Conservation (phyloP, 202 grass and related monocot genomes). For the Sporobolus alterniflorus region DNA sequence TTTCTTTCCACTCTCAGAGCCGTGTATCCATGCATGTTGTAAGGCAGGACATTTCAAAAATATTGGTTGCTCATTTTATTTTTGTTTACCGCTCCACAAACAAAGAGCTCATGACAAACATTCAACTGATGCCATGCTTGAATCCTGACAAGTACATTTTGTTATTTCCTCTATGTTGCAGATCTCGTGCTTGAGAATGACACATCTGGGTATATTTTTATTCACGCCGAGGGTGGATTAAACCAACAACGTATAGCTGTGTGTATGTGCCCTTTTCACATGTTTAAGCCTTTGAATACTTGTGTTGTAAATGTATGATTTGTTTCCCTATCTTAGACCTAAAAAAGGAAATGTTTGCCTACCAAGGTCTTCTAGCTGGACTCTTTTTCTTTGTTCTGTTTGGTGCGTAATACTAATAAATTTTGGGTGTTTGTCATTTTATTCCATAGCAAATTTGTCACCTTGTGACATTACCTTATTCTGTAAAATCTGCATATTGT, state of each 20-base stretch:
- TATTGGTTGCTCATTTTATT: background rate
- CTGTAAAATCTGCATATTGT: background rate
- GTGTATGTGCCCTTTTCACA: constrained; percentile 48
- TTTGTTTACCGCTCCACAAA: background rate
- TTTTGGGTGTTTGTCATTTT: background rate
- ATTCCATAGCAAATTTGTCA: background rate
- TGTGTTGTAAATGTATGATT: background rate
- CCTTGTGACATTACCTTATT: background rate
- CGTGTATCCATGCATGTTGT: background rate
- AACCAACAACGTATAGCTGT: constrained; percentile 98
- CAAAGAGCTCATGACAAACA: background rate
- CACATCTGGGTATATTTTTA: constrained; percentile 93
- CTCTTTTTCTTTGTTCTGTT: background rate
- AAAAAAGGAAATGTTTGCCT: background rate
- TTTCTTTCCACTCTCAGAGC: background rate
- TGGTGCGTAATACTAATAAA: background rate
- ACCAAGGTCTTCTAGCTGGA: background rate
- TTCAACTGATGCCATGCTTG: constrained; percentile 24
- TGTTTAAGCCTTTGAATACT: background rate
- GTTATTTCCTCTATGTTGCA: constrained; percentile 43
- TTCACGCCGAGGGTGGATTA: constrained; percentile 96
- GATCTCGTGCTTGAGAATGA: constrained; percentile 81
- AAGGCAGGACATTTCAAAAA: background rate
- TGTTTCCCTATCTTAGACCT: background rate
- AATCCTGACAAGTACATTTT: background rate